Evolutionary conservation across 2,329 filamentous ascomycete genomes (phyloP), one percentile per base, ranked within the genome.

Genomic region (Curvularia sp.): DNA sequence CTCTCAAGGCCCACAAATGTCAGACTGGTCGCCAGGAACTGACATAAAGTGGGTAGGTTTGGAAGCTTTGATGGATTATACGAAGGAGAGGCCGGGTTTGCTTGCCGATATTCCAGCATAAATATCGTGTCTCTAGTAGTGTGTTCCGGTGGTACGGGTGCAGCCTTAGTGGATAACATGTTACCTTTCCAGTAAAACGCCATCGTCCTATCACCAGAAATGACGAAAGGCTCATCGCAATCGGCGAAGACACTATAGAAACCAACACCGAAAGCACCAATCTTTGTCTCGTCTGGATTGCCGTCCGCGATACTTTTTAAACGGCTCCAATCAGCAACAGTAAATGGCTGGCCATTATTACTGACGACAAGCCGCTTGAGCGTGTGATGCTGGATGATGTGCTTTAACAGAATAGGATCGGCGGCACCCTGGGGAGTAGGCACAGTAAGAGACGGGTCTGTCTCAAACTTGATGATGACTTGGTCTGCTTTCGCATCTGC

Each of bases 171-270:
- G 75, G 97, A 98, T 1, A 99, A 84, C 5, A 92, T 92, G 76
- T 98, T 98, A n/a, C 91, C 93, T 77, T 97, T 98, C 96, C 95
- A 99, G 80, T 97, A 99, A 74, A 99, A 99, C 0, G 94, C 94
- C 92, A 99, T 97, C 36, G 93, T 93, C 78, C 96, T 89, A 61
- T 85, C 86, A 0, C 95, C 95, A 0, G 94, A 98, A 66, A 92
- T 95, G 64, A 99, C 91, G 73, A 99, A 98, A 0, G 95, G 95
- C 68, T 97, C 93, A 78, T 99, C 96, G 75, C 94, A 99, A 75
- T 99, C 95, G 61, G 95, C 92, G 76, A 99, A 99, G 38, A 98
- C 94, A 75, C 92, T 96, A 83, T 99, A 99, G 80, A 99, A 99
- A 2, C 95, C 95, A 30, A 99, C 95, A 66, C 95, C 95, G 75